Evolutionary conservation across 148 eudicot species (phyloP).

Genomic region (Camellia japonica): DNA sequence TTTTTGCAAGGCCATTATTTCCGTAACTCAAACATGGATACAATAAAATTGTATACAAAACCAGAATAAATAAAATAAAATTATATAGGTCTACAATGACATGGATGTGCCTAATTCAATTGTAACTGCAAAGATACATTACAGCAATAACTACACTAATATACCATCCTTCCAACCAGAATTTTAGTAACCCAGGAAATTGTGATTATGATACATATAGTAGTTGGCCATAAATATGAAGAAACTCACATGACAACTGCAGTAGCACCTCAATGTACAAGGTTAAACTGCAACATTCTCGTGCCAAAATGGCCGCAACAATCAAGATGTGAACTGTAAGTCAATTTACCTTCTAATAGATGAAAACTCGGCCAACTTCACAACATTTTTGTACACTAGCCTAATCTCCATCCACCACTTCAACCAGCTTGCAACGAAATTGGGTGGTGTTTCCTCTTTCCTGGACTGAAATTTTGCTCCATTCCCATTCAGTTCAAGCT

Average conservation of each 20-base stretch:
- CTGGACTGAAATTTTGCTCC: slow-evolving; percentile 18
- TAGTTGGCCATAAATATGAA: not conserved
- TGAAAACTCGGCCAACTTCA: slow-evolving; percentile 1
- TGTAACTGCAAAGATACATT: too few relatives aligned
- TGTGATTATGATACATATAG: too few relatives aligned
- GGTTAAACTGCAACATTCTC: not conserved
- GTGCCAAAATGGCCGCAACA: not conserved
- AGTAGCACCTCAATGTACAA: not conserved
- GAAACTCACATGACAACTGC: slow-evolving; percentile 1
- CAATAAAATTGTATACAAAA: too few relatives aligned
- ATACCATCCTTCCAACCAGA: too few relatives aligned
- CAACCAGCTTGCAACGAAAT: slow-evolving; percentile 76
- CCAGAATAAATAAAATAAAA: too few relatives aligned
- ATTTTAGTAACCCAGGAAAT: too few relatives aligned
- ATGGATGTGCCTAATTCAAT: too few relatives aligned
- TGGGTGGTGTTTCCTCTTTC: slow-evolving; percentile 19
- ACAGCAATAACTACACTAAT: too few relatives aligned
- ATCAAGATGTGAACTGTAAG: not conserved
- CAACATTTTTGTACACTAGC: not conserved
- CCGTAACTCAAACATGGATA: too few relatives aligned
- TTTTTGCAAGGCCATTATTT: too few relatives aligned
- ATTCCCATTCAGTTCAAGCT: slow-evolving; percentile 34
- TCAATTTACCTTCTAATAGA: slow-evolving; percentile 4
- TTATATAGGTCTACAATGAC: too few relatives aligned
- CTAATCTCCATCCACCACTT: slow-evolving; percentile 51